Conservation (phyloP, 164 flowering plant genomes). For the Houttuynia cordata region DNA sequence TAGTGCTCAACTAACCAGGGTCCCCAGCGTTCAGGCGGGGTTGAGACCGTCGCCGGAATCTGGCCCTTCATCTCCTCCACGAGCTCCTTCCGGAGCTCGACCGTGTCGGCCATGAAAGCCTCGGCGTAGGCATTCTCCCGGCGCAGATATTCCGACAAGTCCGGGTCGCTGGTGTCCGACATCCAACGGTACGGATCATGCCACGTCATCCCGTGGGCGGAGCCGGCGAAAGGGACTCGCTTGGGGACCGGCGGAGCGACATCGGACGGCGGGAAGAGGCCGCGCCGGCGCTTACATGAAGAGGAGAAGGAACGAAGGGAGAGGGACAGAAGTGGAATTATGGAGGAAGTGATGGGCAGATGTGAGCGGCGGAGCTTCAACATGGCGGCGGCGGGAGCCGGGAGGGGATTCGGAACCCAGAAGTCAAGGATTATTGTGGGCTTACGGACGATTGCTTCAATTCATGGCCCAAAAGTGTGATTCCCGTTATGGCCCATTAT, state of each 20-base stretch:
- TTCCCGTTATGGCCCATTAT: too few relatives aligned
- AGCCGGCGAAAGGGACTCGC: slow-evolving; percentile 46
- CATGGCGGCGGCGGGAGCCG: neutral
- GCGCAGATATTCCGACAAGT: slow-evolving; percentile 37
- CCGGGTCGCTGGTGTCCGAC: slow-evolving; percentile 65
- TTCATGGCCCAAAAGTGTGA: too few relatives aligned
- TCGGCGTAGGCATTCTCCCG: slow-evolving; percentile 61
- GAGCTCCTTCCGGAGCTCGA: slow-evolving; percentile 30
- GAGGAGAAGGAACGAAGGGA: slow-evolving; percentile 30
- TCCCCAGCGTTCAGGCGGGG: slow-evolving; percentile 86
- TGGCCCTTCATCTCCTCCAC: slow-evolving; percentile 56
- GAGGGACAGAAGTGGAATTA: slow-evolving; percentile 13
- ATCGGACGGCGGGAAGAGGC: slow-evolving; percentile 10
- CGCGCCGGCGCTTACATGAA: slow-evolving; percentile 18
- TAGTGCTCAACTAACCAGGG: slow-evolving; percentile 43
- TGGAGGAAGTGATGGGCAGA: slow-evolving; percentile 2
- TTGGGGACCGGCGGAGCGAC: slow-evolving; percentile 48
- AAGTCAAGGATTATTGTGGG: too few relatives aligned
- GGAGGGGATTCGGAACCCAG: too few relatives aligned
- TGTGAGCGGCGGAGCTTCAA: slow-evolving; percentile 3
- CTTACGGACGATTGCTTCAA: too few relatives aligned
- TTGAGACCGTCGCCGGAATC: slow-evolving; percentile 45
- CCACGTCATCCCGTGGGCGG: slow-evolving; percentile 58
- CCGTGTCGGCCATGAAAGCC: slow-evolving; percentile 74
- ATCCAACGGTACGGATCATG: slow-evolving; percentile 89